Base-by-base conservation (phyloP, 192 early-diverging fungal species). In the Backusella westeae region DNA sequence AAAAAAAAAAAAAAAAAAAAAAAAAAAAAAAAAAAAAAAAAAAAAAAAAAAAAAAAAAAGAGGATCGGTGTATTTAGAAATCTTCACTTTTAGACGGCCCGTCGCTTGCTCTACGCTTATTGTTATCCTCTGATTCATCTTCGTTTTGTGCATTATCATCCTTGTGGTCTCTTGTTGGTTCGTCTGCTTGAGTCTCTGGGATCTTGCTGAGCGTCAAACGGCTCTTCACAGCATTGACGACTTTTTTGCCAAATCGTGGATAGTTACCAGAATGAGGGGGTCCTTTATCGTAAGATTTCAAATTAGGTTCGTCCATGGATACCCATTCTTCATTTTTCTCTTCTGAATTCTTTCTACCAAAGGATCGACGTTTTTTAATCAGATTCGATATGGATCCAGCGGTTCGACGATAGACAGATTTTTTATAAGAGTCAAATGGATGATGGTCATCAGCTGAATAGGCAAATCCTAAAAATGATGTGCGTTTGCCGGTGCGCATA, bases 401-500 rank as follows among this genome's bases (percentile, higher is more conserved):
- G 34, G 69, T 41, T 49, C 70, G 34, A 32, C 73, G 79, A 56
- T 85, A 85, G 23, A 85, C 77, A 0, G 84, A 83, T 44, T 63
- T 65, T 19, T 80, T 69, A 41, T 78, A 81, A 36, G 65, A 34
- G 56, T 83, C 82, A 74, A 83, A 85, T n/a, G 77, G 74, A 32
- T 77, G 78, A 26, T 68, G 78, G 56, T 85, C 84, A 41, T 83
- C 82, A 12, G 82, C 78, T 8, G 81, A 82, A 73, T 70, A 85
- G 14, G 84, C 84, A 52, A 83, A 85, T 0, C 84, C 84, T 26
- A 82, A 83, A 23, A 85, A 85, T 12, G 84, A 85, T 32, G 77
- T 49, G 12, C 84, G 74, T 44, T 81, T 81, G 26, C 84, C 84
- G 0, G 84, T 81, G 9, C 68, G 19, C 75, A 85, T 83, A 66